Evolutionary conservation across 495 filamentous ascomycete genomes (phyloP).

Genomic region (Podospora australis): DNA sequence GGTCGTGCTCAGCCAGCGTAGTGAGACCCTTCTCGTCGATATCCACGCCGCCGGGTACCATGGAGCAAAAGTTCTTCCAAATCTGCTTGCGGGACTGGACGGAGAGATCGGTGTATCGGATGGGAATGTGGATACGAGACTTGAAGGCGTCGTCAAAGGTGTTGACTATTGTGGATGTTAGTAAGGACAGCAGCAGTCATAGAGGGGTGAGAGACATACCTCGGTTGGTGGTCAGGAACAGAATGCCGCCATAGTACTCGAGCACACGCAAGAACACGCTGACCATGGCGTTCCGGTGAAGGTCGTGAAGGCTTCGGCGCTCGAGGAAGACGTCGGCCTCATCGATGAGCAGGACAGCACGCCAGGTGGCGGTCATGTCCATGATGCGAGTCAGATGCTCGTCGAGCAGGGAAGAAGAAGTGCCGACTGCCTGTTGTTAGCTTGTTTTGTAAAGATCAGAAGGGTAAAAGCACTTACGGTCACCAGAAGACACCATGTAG

Average conservation of each 20-base stretch:
- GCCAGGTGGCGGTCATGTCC: conserved; percentile 41
- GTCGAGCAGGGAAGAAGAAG: conserved; percentile 24
- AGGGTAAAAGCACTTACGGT: conserved; percentile 19
- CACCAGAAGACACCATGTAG: conserved; percentile 47
- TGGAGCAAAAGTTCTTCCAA: conserved; percentile 41
- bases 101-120: conserved; percentile 34
- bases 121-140: conserved; percentile 38
- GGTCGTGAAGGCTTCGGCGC: conserved; percentile 32
- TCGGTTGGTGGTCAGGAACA: too few species aligned
- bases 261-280: conserved; percentile 39
- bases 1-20: conserved; percentile 35
- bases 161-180: conserved; percentile 42
- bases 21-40: conserved; percentile 38
- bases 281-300: conserved; percentile 44
- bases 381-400: conserved; percentile 41
- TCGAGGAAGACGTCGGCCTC: conserved; percentile 47
- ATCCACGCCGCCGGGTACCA: conserved; percentile 31
- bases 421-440: conserved; percentile 23
- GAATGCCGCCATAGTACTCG: conserved; percentile 43
- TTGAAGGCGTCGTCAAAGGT: conserved; percentile 40
- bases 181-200: too few species aligned
- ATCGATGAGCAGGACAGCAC: conserved; percentile 46
- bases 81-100: conserved; percentile 27
- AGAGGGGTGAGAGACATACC: too few species aligned
- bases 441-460: neutral